phyloP scores from a whole-genome alignment of 1,284 basidiomycete genomes.

The Naganishia liquefaciens region DNA sequence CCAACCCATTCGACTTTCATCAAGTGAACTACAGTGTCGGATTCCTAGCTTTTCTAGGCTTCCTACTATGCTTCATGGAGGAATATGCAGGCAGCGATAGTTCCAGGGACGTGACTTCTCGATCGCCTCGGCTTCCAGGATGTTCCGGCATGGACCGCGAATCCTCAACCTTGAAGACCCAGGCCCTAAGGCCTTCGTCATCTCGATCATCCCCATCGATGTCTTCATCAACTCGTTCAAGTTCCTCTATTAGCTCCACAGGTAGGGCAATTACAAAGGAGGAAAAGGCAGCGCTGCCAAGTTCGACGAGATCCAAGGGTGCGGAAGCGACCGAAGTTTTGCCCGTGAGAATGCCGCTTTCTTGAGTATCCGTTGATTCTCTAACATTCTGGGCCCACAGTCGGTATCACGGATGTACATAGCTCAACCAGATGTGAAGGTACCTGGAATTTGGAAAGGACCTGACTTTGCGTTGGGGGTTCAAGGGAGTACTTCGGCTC shows the following conservation, averaged over 20 bases:
- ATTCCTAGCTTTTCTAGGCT: constrained; percentile 26
- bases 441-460: constrained; percentile 26
- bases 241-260: background rate
- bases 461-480: constrained; percentile 27
- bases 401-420: constrained; percentile 33
- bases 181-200: constrained; percentile 4
- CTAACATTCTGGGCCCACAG: background rate
- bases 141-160: too few species aligned
- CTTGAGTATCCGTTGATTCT: background rate
- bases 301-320: constrained; percentile 19
- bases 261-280: constrained; percentile 17
- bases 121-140: too few species aligned
- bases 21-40: constrained; percentile 31
- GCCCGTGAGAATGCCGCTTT: constrained; percentile 11
- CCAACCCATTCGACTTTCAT: background rate
- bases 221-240: background rate
- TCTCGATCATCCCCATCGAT: constrained; percentile 1
- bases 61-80: constrained; percentile 32
- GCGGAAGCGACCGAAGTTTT: constrained; percentile 11
- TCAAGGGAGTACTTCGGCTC: constrained; percentile 17
- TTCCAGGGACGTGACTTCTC: too few species aligned
- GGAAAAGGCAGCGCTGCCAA: constrained; percentile 31
- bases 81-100: constrained; percentile 11
- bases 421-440: constrained; percentile 20
- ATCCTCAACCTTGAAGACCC: background rate